These are phyloP conservation scores for Myxozyma neotropica DNA, from an alignment of 805 yeast genomes.

Conservation along the genomic window DNA sequence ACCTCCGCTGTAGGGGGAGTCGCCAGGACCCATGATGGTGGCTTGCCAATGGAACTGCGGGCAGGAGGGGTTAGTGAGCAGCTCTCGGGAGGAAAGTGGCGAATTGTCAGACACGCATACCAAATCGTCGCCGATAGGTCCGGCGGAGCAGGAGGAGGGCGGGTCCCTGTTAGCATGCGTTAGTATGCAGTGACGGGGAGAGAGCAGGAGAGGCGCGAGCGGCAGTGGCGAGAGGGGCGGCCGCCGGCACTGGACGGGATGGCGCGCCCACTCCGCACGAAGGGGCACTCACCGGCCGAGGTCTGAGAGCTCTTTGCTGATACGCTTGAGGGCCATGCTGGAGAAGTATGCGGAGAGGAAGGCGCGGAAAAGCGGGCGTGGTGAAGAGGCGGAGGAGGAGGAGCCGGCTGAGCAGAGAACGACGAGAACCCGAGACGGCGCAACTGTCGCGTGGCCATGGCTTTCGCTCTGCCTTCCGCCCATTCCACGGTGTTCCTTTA, in stretches of 20 bases:
- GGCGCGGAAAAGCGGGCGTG: neutral
- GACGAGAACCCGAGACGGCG: conserved; percentile 1
- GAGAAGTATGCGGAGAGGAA: neutral
- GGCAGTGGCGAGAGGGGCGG: neutral
- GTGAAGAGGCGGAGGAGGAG: too few relatives aligned
- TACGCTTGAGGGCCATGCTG: conserved; percentile 85
- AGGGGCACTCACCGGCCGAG: conserved; percentile 76
- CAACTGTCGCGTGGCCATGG: conserved; percentile 8
- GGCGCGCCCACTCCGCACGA: neutral
- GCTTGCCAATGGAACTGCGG: conserved; percentile 95
- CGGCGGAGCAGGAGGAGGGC: conserved; percentile 98
- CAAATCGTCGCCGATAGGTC: conserved; percentile 96
- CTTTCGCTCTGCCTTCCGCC: neutral
- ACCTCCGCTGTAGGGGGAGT: conserved; percentile 85
- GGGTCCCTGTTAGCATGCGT: conserved; percentile 68
- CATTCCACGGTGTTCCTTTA: conserved; percentile 21
- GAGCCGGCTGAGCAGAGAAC: too few relatives aligned
- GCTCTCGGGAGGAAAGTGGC: neutral
- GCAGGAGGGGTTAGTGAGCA: too few relatives aligned
- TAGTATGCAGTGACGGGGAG: neutral
- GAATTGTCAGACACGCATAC: conserved; percentile 9
- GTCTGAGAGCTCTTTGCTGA: conserved; percentile 92
- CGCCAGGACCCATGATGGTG: conserved; percentile 97
- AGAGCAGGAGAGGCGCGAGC: neutral
- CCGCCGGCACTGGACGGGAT: neutral